Conservation (phyloP, 768 basidiomycete genomes). For the Leccinum imitatum region DNA sequence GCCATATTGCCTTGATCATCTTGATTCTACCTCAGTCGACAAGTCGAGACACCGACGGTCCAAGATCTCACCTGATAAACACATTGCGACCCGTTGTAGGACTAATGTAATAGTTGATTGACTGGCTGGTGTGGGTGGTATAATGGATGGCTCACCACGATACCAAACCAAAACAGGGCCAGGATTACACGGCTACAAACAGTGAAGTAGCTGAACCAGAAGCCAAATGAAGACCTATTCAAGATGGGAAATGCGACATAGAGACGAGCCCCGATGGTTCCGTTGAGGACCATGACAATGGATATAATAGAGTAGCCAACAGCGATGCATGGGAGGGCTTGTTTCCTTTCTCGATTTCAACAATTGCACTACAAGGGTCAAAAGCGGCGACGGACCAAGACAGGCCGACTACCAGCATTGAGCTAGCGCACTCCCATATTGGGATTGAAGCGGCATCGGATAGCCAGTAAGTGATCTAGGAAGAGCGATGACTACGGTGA, state of each 20-base stretch:
- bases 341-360: conserved; percentile 44
- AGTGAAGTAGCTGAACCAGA: conserved; percentile 87
- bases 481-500: neutral
- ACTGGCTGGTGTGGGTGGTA: neutral
- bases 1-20: conserved; percentile 87
- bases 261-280: conserved; percentile 75
- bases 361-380: neutral
- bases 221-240: conserved; percentile 83
- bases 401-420: conserved; percentile 74
- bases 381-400: conserved; percentile 51
- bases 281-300: conserved; percentile 74
- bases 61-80: conserved; percentile 52
- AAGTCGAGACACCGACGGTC: neutral
- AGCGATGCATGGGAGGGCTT: conserved; percentile 68
- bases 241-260: conserved; percentile 76
- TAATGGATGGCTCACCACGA: conserved; percentile 46
- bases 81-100: conserved; percentile 65
- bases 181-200: conserved; percentile 76
- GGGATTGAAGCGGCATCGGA: conserved; percentile 28
- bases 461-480: conserved; percentile 27
- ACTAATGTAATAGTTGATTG: conserved; percentile 30
- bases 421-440: conserved; percentile 50
- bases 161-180: conserved; percentile 82
- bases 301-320: conserved; percentile 74
- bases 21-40: conserved; percentile 8